Conservation (phyloP, 805 yeast species). For the Hagleromyces aurorensis region DNA sequence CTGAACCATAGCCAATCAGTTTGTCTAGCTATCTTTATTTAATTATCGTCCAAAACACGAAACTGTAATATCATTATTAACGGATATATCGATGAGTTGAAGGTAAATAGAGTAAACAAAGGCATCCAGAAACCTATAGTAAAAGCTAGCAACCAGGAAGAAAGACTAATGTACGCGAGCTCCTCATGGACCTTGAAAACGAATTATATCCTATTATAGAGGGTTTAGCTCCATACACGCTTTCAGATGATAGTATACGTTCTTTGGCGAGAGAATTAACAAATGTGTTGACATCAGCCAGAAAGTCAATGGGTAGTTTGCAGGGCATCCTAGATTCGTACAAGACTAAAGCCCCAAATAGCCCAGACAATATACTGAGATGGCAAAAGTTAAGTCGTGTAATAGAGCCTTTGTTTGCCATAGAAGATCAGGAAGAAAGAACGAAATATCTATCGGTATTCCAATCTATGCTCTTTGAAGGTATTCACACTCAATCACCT, state of each 20-base stretch:
- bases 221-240: slow-evolving; percentile 21
- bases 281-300: slow-evolving; percentile 12
- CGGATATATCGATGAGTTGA: too few species aligned
- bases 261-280: slow-evolving; percentile 15
- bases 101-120: too few species aligned
- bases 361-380: slow-evolving; percentile 9
- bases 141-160: slow-evolving; percentile 5
- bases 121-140: slow-evolving; percentile 3
- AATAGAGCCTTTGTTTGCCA: slow-evolving; percentile 12
- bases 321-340: slow-evolving; percentile 16
- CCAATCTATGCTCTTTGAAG: slow-evolving; percentile 13
- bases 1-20: too few species aligned
- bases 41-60: too few species aligned
- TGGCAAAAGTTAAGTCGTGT: slow-evolving; percentile 21
- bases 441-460: slow-evolving; percentile 14
- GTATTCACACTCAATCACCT: slow-evolving; percentile 9
- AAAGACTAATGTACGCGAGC: neutral
- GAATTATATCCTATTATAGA: slow-evolving; percentile 17
- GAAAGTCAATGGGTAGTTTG: slow-evolving; percentile 14
- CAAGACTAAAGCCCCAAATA: slow-evolving; percentile 11
- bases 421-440: slow-evolving; percentile 16
- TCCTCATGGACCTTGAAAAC: slow-evolving; percentile 19
- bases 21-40: too few species aligned
- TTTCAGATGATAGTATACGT: slow-evolving; percentile 13
- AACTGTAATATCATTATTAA: too few species aligned